Evolutionary conservation across 148 eudicot genomes (phyloP).

Genomic region (Fagopyrum homotropicum): DNA sequence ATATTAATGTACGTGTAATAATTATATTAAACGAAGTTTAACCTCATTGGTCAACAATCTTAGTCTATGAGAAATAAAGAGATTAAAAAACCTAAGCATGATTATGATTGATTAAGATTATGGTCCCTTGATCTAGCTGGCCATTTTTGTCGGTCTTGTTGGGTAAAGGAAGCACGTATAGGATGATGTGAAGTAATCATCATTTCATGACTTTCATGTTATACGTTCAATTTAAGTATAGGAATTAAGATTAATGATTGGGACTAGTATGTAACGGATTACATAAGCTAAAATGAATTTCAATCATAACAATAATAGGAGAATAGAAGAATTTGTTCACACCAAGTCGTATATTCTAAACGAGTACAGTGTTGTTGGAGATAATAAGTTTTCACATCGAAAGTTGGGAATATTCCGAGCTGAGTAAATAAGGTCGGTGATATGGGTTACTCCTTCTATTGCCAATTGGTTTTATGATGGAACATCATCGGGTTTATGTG

Average conservation of each 20-base stretch:
- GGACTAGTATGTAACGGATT: no score
- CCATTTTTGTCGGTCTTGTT: slow-evolving; percentile 4
- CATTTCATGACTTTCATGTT: background rate
- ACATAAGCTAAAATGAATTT: no score
- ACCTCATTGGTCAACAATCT: background rate
- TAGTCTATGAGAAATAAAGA: background rate
- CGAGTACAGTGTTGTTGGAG: background rate
- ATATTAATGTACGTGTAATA: background rate
- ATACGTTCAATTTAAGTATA: background rate
- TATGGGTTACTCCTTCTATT: no score
- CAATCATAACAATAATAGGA: background rate
- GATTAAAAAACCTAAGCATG: background rate
- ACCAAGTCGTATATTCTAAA: no score
- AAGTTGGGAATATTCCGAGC: no score
- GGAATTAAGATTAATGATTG: background rate
- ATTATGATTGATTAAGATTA: slow-evolving; percentile 7
- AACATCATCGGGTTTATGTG: no score
- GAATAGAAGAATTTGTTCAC: background rate
- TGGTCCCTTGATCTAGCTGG: slow-evolving; percentile 6
- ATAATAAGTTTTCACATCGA: no score
- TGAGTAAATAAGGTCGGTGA: no score
- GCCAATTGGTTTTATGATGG: no score
- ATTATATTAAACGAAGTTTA: background rate
- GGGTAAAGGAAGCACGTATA: slow-evolving; percentile 5
- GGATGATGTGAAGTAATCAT: background rate